A percentile compares a stretch with the other conserved stretches of the same genome.
Evolutionary conservation across 2,329 filamentous ascomycete genomes (phyloP).

Genomic region (Albophoma yamanashiensis): DNA sequence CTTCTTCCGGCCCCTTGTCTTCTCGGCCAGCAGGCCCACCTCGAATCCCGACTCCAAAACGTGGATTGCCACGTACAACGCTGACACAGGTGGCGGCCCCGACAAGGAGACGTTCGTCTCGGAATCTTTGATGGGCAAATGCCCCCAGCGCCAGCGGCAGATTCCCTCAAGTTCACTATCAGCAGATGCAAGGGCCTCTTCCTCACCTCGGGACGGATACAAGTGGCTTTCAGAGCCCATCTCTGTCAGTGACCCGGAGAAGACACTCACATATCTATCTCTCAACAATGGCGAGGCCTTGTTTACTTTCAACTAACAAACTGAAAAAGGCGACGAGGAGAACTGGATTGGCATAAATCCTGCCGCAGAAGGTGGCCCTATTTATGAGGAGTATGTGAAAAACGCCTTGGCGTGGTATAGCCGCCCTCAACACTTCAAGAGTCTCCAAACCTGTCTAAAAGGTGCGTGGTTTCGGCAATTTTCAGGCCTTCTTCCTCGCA

Average conservation of each 20-base stretch:
- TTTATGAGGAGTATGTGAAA: slow-evolving; percentile 16
- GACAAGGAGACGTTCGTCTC: slow-evolving; percentile 16
- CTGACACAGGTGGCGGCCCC: slow-evolving; percentile 20
- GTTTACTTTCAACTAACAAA: slow-evolving; percentile 23
- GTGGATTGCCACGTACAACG: slow-evolving; percentile 25
- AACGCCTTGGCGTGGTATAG: slow-evolving; percentile 21
- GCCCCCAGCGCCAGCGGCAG: slow-evolving; percentile 16
- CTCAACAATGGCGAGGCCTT: not conserved
- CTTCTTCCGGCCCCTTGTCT: too few relatives aligned
- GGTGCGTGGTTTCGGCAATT: slow-evolving; percentile 18
- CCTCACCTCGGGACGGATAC: slow-evolving; percentile 23
- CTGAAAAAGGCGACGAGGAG: slow-evolving; percentile 10
- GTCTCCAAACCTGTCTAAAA: slow-evolving; percentile 12
- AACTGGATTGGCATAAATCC: slow-evolving; percentile 30
- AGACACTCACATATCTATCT: not conserved
- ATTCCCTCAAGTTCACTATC: slow-evolving; percentile 11
- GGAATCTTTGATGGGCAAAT: slow-evolving; percentile 22
- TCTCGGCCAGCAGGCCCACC: slow-evolving; percentile 6
- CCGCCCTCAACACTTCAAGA: slow-evolving; percentile 14
- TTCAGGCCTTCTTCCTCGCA: slow-evolving; percentile 25
- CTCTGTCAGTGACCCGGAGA: slow-evolving; percentile 13
- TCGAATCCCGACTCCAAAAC: slow-evolving; percentile 16
- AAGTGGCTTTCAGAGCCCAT: slow-evolving; percentile 23
- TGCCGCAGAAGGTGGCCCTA: slow-evolving; percentile 21
- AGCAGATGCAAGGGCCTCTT: slow-evolving; percentile 26